A percentile compares a stretch with the other conserved stretches of the same genome.
Conservation (phyloP, 441 rosid genomes). For the Macaranga tanarius region DNA sequence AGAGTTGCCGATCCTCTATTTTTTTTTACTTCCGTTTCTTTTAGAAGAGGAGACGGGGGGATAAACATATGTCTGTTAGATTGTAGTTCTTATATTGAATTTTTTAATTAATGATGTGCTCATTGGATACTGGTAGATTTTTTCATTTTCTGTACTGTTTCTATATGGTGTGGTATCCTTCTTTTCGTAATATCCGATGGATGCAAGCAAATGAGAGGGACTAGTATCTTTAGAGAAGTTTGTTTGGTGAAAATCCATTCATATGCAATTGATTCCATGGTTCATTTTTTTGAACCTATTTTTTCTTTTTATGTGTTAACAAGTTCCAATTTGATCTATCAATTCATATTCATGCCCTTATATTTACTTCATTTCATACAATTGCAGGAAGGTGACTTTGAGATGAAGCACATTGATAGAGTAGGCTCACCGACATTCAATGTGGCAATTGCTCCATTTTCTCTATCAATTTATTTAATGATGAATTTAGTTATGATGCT, state of each 20-base stretch:
- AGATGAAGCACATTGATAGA: slow-evolving; percentile 68
- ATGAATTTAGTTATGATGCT: no score
- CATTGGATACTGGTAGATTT: no score
- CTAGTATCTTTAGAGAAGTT: no score
- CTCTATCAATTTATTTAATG: slow-evolving; percentile 56
- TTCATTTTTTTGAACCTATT: no score
- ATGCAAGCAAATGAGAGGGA: no score
- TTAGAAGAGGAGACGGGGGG: not conserved
- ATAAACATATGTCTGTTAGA: not conserved
- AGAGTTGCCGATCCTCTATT: not conserved
- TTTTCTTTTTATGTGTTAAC: not conserved
- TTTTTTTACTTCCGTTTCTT: not conserved
- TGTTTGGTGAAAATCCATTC: no score
- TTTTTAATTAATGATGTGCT: no score
- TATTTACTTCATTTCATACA: not conserved
- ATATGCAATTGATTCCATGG: no score
- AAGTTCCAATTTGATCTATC: not conserved
- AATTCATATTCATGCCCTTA: not conserved
- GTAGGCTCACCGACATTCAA: slow-evolving; percentile 53
- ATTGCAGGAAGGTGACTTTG: slow-evolving; percentile 74
- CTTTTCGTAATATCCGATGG: no score
- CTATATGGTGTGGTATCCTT: no score
- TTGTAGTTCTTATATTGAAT: no score
- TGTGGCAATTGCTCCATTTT: slow-evolving; percentile 64
- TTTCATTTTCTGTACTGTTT: no score